phyloP scores from a whole-genome alignment of 768 basidiomycete species.

The Termitomyces sp. region DNA sequence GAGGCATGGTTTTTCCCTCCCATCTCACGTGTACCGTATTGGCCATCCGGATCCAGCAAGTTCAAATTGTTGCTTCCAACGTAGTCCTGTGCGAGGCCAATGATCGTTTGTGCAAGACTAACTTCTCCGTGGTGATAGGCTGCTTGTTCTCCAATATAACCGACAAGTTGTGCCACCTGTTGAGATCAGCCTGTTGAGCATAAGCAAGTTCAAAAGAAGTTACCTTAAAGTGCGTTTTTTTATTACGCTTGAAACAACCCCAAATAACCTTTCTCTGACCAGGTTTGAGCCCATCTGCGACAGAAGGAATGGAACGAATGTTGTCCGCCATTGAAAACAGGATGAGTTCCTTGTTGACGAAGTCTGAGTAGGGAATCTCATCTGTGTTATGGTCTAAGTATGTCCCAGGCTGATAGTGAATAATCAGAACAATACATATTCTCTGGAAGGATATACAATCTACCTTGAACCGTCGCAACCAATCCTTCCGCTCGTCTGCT shows the following conservation, averaged over 20 bases:
- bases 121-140: constrained; percentile 97
- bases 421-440: constrained; percentile 1
- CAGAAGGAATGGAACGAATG: constrained; percentile 93
- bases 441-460: constrained; percentile 4
- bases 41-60: constrained; percentile 81
- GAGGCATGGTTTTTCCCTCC: constrained; percentile 98
- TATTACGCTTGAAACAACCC: constrained; percentile 92
- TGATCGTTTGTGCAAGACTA: constrained; percentile 82
- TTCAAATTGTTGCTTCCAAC: constrained; percentile 97
- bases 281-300: constrained; percentile 93
- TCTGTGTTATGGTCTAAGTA: constrained; percentile 85
- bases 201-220: background rate
- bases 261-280: constrained; percentile 97
- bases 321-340: constrained; percentile 99
- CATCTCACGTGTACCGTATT: constrained; percentile 89
- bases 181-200: background rate
- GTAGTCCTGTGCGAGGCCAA: constrained; percentile 89
- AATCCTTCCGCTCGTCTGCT: constrained; percentile 96
- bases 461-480: constrained; percentile 91
- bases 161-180: constrained; percentile 90
- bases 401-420: constrained; percentile 71
- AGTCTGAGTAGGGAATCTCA: constrained; percentile 85
- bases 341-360: constrained; percentile 97
- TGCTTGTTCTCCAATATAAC: constrained; percentile 91
- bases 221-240: constrained; percentile 90